Base-by-base conservation (phyloP, 768 basidiomycete species). In the Hericium erinaceus region DNA sequence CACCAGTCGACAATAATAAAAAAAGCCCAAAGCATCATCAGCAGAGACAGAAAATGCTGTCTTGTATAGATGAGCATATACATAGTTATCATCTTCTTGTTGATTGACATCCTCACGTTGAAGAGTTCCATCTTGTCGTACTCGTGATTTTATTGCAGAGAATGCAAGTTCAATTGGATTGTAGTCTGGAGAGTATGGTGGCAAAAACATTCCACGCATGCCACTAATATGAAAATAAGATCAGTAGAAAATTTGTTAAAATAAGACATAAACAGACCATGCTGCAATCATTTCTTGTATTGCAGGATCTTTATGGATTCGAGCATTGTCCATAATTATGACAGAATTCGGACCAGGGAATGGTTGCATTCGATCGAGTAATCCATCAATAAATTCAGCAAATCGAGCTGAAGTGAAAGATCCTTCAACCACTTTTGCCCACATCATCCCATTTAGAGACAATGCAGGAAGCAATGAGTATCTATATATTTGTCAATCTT, bases 391-490 rank as follows among this genome's bases (percentile, higher is more conserved):
- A 22, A 57, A 57, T 13, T 50, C 48, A n/a, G 13, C 12, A 28
- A 50, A 50, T 5, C 18, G 39, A 4, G 5, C 58, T 22, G 38
- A 58, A 11, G 53, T 58, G 57, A 65, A 68, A 12, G 63, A 61
- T 8, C 62, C 60, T 26, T 67, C 62, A 16, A 64, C 55, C 10
- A 68, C 55, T 33, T 66, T 52, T 1, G 56, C 22, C 22, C 59
- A 54, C 9, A 70, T 33, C 8, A 69, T 58, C 4, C 69, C 69
- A 28, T 67, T 60, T 15, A 68, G 53, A 0, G 62, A 63, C 1
- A 70, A 52, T 5, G 66, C 67, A 16, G 69, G 69, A n/a, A 70
- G 69, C 4, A 70, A 52, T 3, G 66, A 70, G 55, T 64, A 68
- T 24, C 59, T 64, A 46, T 28, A 28, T 22, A 10, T 33, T 5